phyloP scores from a whole-genome alignment of 257 asterid species.

The Echium plantagineum region DNA sequence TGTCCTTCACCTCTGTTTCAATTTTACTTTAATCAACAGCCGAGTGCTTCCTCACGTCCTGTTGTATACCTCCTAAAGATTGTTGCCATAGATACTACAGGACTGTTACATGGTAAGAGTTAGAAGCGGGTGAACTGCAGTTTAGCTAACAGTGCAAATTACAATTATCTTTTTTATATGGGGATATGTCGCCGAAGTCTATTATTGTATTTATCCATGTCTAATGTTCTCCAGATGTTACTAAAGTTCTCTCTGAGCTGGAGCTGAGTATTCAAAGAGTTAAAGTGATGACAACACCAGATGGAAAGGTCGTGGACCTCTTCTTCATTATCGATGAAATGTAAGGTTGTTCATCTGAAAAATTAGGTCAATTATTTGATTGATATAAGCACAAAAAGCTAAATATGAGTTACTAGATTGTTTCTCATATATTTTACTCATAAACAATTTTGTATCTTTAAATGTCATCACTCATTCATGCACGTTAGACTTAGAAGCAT shows the following conservation, averaged over 20 bases:
- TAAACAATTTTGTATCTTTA: background rate
- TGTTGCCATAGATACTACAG: slow-evolving; percentile 34
- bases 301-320: slow-evolving; percentile 41
- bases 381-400: background rate
- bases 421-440: background rate
- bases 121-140: background rate
- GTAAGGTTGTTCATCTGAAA: slow-evolving; percentile 17
- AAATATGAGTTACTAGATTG: background rate
- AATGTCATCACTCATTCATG: background rate
- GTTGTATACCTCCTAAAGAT: slow-evolving; percentile 30
- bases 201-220: slow-evolving; percentile 1
- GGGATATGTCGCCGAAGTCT: background rate
- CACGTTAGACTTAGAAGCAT: background rate
- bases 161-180: background rate
- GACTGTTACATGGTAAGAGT: slow-evolving; percentile 35
- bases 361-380: background rate
- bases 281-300: slow-evolving; percentile 48
- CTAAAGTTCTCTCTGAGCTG: slow-evolving; percentile 35
- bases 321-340: slow-evolving; percentile 40
- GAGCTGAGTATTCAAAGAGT: slow-evolving; percentile 40
- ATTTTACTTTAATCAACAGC: slow-evolving; percentile 22
- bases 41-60: slow-evolving; percentile 21
- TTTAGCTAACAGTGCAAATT: background rate
- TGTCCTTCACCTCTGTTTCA: slow-evolving; percentile 35
- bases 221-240: slow-evolving; percentile 25